phyloP scores from a whole-genome alignment of 2,329 filamentous ascomycete species.

The Cladophialophora chaetospira region DNA sequence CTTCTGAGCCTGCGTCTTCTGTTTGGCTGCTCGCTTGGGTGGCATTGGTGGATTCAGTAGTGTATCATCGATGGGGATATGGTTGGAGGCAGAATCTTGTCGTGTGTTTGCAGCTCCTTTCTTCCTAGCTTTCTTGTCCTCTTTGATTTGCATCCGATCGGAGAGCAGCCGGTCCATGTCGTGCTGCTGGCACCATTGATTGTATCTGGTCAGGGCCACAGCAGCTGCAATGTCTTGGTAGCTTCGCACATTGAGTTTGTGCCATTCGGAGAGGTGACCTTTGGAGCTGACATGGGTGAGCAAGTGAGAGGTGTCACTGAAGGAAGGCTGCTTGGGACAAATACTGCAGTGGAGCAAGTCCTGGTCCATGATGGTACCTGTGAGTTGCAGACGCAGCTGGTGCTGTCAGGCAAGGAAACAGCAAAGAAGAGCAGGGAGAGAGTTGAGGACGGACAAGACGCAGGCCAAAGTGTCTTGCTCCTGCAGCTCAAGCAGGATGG shows the following conservation, averaged over 20 bases:
- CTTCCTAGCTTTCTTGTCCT: slow-evolving; percentile 59
- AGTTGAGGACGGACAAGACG: slow-evolving; percentile 17
- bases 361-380: slow-evolving; percentile 39
- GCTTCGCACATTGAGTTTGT: slow-evolving; percentile 74
- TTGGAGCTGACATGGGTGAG: slow-evolving; percentile 92
- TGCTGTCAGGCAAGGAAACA: slow-evolving; percentile 31
- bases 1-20: slow-evolving; percentile 14
- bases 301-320: slow-evolving; percentile 88
- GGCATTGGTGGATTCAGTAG: slow-evolving; percentile 12
- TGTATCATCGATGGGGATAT: neutral
- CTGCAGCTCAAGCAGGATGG: slow-evolving; percentile 28
- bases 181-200: slow-evolving; percentile 75
- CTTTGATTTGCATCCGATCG: slow-evolving; percentile 75
- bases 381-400: slow-evolving; percentile 20
- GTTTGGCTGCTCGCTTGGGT: slow-evolving; percentile 3
- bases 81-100: slow-evolving; percentile 14
- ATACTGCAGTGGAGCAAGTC: slow-evolving; percentile 79
- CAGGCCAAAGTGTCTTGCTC: slow-evolving; percentile 14
- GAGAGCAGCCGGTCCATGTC: slow-evolving; percentile 73
- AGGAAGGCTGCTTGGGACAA: slow-evolving; percentile 75
- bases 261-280: slow-evolving; percentile 82
- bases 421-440: slow-evolving; percentile 12
- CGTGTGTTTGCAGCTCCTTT: slow-evolving; percentile 16
- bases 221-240: slow-evolving; percentile 68
- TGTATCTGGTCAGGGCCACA: slow-evolving; percentile 65